Conservation (phyloP, 441 rosid genomes). For the Theobroma grandiflorum region DNA sequence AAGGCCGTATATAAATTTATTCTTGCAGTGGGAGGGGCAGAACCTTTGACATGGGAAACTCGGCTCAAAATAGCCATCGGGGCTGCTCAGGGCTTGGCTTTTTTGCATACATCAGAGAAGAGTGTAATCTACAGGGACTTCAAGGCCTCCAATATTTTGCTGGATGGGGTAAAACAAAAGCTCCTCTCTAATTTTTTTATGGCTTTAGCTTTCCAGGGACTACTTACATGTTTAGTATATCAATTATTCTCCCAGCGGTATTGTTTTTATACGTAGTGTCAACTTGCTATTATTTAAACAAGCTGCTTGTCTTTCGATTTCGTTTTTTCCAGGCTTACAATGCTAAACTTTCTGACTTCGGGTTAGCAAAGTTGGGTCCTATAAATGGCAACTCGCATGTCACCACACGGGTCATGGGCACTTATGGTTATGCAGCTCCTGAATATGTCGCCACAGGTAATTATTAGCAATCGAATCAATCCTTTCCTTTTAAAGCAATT, state of each 20-base stretch:
- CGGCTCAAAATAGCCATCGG: constrained; percentile 74
- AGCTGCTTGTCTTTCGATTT: background rate
- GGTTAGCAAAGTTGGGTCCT: constrained; percentile 83
- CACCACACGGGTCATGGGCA: constrained; percentile 80
- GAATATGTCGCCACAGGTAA: constrained; percentile 86
- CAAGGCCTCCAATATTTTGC: constrained; percentile 84
- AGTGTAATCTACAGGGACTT: constrained; percentile 90
- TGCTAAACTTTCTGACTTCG: constrained; percentile 90
- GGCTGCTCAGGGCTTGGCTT: constrained; percentile 85
- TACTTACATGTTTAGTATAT: too few species aligned
- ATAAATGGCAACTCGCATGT: constrained; percentile 72
- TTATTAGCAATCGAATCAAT: background rate
- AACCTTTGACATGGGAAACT: constrained; percentile 66
- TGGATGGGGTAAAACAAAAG: constrained; percentile 60
- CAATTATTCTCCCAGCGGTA: background rate
- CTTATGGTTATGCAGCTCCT: constrained; percentile 88
- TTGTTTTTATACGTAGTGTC: background rate
- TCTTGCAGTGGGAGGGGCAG: constrained; percentile 57
- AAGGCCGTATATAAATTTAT: background rate
- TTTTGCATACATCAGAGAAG: constrained; percentile 81
- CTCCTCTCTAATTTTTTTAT: background rate
- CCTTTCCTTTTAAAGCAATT: background rate
- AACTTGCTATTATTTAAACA: background rate
- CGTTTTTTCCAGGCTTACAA: constrained; percentile 55
- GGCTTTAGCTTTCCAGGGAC: background rate